Evolutionary conservation across 257 asterid genomes (phyloP).

Genomic region (Catharanthus roseus): DNA sequence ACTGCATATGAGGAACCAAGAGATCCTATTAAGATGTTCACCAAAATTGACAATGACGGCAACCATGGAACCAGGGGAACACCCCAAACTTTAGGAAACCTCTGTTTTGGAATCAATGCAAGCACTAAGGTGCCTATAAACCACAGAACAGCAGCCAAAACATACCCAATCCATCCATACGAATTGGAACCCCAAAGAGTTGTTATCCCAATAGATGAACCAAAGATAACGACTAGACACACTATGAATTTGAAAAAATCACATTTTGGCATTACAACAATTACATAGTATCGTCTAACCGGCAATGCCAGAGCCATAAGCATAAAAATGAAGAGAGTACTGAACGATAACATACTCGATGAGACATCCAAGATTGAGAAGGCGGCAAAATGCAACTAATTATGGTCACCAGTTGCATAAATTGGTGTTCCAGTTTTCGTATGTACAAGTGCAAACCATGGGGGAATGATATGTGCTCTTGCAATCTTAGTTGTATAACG

Average conservation of each 20-base stretch:
- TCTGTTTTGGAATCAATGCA: slow-evolving; percentile 59
- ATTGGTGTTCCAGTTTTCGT: slow-evolving; percentile 83
- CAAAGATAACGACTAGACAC: slow-evolving; percentile 42
- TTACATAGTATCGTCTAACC: slow-evolving; percentile 69
- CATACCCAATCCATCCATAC: slow-evolving; percentile 49
- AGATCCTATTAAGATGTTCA: slow-evolving; percentile 81
- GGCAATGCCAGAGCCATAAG: slow-evolving; percentile 96
- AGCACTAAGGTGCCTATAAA: slow-evolving; percentile 53
- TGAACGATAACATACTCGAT: slow-evolving; percentile 73
- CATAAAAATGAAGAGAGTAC: slow-evolving; percentile 92
- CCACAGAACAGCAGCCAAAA: slow-evolving; percentile 45
- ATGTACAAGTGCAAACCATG: slow-evolving; percentile 76
- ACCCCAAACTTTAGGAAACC: slow-evolving; percentile 82
- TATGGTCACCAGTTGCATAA: slow-evolving; percentile 70
- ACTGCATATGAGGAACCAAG: slow-evolving; percentile 83
- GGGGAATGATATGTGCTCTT: slow-evolving; percentile 86
- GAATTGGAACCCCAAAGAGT: slow-evolving; percentile 39
- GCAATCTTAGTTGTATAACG: slow-evolving; percentile 98
- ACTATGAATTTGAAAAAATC: slow-evolving; percentile 42
- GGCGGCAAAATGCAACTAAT: slow-evolving; percentile 68
- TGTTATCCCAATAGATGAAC: slow-evolving; percentile 55
- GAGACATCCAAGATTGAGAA: slow-evolving; percentile 86
- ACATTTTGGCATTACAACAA: slow-evolving; percentile 45
- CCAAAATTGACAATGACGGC: slow-evolving; percentile 67
- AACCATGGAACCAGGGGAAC: slow-evolving; percentile 94